Conservation (phyloP, 1,284 basidiomycete genomes). For the Austroboletus sp. region DNA sequence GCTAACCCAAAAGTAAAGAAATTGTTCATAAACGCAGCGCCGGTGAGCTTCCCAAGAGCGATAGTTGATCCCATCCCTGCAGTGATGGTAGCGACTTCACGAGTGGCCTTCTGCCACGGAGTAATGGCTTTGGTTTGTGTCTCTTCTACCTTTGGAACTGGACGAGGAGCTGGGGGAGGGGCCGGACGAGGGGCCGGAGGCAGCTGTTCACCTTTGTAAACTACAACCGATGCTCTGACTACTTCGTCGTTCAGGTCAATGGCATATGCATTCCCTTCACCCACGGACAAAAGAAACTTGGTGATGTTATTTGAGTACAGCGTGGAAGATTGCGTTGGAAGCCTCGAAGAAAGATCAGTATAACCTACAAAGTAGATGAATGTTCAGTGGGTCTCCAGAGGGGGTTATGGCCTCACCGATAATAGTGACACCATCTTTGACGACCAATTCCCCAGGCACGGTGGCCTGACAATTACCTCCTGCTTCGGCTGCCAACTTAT, state of each 20-base stretch:
- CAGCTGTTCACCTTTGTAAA: slow-evolving; percentile 61
- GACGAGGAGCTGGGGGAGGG: slow-evolving; percentile 52
- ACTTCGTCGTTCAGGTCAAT: slow-evolving; percentile 78
- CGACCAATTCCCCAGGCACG: slow-evolving; percentile 60
- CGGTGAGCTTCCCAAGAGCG: slow-evolving; percentile 70
- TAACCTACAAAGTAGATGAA: slow-evolving; percentile 45
- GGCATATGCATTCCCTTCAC: slow-evolving; percentile 53
- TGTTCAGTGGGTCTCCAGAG: background rate
- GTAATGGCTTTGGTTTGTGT: slow-evolving; percentile 58
- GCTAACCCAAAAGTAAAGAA: slow-evolving; percentile 81
- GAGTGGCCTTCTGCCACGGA: slow-evolving; percentile 73
- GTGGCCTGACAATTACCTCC: slow-evolving; percentile 82
- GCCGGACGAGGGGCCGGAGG: slow-evolving; percentile 60
- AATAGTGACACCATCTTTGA: slow-evolving; percentile 68
- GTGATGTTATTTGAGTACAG: slow-evolving; percentile 86
- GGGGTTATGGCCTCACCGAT: slow-evolving; percentile 46
- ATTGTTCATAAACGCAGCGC: slow-evolving; percentile 74
- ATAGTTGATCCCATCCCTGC: slow-evolving; percentile 67
- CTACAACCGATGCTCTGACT: slow-evolving; percentile 68
- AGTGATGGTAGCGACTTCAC: slow-evolving; percentile 66
- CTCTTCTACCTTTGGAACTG: slow-evolving; percentile 48
- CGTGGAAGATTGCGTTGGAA: slow-evolving; percentile 80
- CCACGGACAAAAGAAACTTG: slow-evolving; percentile 78
- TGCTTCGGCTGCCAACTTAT: slow-evolving; percentile 64
- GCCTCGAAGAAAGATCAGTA: slow-evolving; percentile 73